Conservation (phyloP, 441 rosid species). For the Populus trichocarpa region DNA sequence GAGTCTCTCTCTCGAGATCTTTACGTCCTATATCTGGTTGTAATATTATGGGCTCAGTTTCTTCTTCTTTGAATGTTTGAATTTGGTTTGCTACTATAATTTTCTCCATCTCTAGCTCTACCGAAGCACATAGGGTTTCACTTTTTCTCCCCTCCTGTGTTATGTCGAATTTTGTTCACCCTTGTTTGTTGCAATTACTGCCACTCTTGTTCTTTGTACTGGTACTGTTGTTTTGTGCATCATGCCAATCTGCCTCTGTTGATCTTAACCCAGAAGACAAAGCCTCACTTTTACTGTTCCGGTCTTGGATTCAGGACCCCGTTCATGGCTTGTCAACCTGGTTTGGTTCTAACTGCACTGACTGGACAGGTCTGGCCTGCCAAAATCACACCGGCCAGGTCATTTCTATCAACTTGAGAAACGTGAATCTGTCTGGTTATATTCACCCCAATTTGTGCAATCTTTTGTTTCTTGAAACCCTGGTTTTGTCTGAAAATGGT, state of each 20-base stretch:
- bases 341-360: slow-evolving; percentile 60
- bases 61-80: no score
- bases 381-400: slow-evolving; percentile 59
- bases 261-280: slow-evolving; percentile 54
- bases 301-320: slow-evolving; percentile 50
- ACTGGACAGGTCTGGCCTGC: slow-evolving; percentile 68
- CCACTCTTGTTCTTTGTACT: slow-evolving; percentile 27
- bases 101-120: background rate
- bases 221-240: slow-evolving; percentile 11
- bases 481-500: slow-evolving; percentile 54
- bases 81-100: background rate
- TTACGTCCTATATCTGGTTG: no score
- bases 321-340: slow-evolving; percentile 51
- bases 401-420: slow-evolving; percentile 52
- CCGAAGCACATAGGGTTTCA: background rate
- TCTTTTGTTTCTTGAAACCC: slow-evolving; percentile 44
- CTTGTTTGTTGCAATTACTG: slow-evolving; percentile 12
- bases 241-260: slow-evolving; percentile 34
- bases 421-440: slow-evolving; percentile 54
- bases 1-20: no score
- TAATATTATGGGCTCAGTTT: no score
- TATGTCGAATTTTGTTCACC: background rate
- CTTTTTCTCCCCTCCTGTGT: background rate
- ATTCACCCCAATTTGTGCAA: slow-evolving; percentile 58
- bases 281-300: slow-evolving; percentile 53